A percentile compares a stretch with the other conserved stretches of the same genome.
These are phyloP conservation scores for Lachancea cidri DNA, from an alignment of 805 yeast species.

Conservation along the genomic window DNA sequence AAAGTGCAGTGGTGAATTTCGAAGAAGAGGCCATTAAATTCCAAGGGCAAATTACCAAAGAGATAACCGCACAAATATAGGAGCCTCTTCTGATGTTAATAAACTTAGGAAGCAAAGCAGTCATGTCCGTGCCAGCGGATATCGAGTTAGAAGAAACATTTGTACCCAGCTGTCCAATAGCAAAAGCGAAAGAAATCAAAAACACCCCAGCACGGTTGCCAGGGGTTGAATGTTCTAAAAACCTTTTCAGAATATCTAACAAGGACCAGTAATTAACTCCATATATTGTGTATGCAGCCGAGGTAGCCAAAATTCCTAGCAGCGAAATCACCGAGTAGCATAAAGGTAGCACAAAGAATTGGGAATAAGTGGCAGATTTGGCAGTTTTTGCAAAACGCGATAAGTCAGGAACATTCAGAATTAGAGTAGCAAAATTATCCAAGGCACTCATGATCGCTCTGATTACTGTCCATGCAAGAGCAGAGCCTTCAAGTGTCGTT, in stretches of 20 bases:
- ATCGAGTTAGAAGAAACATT: conserved; percentile 63
- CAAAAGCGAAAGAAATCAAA: conserved; percentile 56
- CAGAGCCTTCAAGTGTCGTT: conserved; percentile 7
- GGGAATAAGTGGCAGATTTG: conserved; percentile 43
- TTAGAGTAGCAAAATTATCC: conserved; percentile 74
- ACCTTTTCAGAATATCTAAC: conserved; percentile 52
- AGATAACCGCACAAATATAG: conserved; percentile 60
- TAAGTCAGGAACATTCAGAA: conserved; percentile 79
- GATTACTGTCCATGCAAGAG: conserved; percentile 75
- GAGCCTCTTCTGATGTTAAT: conserved; percentile 57
- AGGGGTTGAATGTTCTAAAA: conserved; percentile 33
- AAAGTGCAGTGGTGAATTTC: conserved; percentile 65
- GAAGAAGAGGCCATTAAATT: conserved; percentile 56
- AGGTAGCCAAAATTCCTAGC: conserved; percentile 72
- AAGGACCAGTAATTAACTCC: conserved; percentile 42
- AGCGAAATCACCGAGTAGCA: conserved; percentile 69
- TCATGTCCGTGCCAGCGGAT: conserved; percentile 52
- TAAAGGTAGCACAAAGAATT: conserved; percentile 57
- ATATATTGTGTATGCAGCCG: conserved; percentile 47
- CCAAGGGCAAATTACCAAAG: conserved; percentile 75
- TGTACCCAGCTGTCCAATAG: conserved; percentile 69
- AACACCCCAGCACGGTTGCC: conserved; percentile 72
- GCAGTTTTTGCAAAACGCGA: conserved; percentile 63
- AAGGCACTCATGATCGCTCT: conserved; percentile 65
- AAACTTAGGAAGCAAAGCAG: conserved; percentile 52